Conservation (phyloP, 108 stramenopile genomes). For the Aurantiochytrium sp. region DNA sequence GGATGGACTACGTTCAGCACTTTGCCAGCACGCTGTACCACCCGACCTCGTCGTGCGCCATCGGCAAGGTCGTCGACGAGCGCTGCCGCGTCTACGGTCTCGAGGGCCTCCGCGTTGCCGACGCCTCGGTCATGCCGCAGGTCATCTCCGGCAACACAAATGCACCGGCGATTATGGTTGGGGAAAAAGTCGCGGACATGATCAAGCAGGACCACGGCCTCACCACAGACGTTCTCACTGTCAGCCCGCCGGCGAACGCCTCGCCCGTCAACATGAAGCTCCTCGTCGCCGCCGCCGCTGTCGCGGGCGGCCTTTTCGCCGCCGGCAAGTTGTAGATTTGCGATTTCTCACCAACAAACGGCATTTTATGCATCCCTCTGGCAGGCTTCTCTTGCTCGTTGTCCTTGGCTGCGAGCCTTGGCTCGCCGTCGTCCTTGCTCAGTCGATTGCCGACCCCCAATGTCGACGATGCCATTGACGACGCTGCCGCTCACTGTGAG, state of each 20-base stretch:
- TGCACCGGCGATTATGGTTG: conserved; percentile 54
- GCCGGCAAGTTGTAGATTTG: neutral
- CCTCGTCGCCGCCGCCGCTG: neutral
- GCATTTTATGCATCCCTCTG: neutral
- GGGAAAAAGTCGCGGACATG: conserved; percentile 49
- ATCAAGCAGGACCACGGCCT: conserved; percentile 31
- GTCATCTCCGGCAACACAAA: conserved; percentile 51
- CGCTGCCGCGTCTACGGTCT: conserved; percentile 45
- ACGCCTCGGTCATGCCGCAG: conserved; percentile 47
- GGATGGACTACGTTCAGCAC: neutral
- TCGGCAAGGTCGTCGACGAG: conserved; percentile 53
- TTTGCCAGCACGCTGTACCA: conserved; percentile 50
- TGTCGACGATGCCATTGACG: too few relatives aligned
- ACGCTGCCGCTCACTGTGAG: too few relatives aligned
- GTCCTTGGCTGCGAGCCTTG: too few relatives aligned
- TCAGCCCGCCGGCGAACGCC: neutral
- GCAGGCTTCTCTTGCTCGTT: neutral
- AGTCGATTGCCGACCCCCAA: too few relatives aligned
- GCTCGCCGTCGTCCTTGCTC: too few relatives aligned
- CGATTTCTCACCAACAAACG: neutral
- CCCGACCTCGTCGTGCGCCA: conserved; percentile 49
- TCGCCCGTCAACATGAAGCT: neutral
- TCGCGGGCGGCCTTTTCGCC: neutral
- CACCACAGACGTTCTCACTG: neutral
- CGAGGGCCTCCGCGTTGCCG: conserved; percentile 47